Evolutionary conservation across 2,329 filamentous ascomycete species (phyloP).

Genomic region (Didymella lethalis): DNA sequence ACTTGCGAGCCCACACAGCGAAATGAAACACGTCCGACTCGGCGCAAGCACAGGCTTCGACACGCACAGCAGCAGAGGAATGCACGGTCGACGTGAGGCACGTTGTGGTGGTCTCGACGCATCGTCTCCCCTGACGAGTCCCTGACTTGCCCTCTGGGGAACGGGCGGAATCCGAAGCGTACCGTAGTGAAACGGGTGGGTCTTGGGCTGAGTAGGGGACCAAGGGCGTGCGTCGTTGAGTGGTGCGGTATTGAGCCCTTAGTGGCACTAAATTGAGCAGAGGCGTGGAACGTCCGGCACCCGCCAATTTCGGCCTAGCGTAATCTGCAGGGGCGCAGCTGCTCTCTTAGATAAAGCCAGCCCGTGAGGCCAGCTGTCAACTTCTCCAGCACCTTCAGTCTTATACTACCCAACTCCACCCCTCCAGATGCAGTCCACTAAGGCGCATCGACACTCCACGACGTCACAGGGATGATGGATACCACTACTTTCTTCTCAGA

Average conservation of each 20-base stretch:
- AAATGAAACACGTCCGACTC: constrained; percentile 15
- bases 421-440: constrained; percentile 43
- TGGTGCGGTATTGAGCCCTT: constrained; percentile 23
- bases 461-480: constrained; percentile 42
- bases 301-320: constrained; percentile 24
- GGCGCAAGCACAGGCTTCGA: constrained; percentile 15
- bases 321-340: constrained; percentile 30
- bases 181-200: constrained; percentile 39
- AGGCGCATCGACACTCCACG: constrained; percentile 37
- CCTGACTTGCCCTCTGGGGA: constrained; percentile 25
- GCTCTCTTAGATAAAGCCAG: constrained; percentile 45
- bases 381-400: constrained; percentile 39
- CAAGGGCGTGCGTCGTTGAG: constrained; percentile 21
- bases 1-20: constrained; percentile 2
- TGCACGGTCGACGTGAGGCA: constrained; percentile 24
- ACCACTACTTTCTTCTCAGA: constrained; percentile 34
- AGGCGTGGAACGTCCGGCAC: constrained; percentile 17
- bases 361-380: constrained; percentile 43
- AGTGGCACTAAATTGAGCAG: constrained; percentile 27
- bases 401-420: constrained; percentile 38
- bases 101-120: constrained; percentile 23
- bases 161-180: constrained; percentile 29
- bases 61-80: constrained; percentile 18
- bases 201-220: constrained; percentile 37
- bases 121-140: constrained; percentile 28